phyloP scores from a whole-genome alignment of 257 asterid genomes.

The Forsythia suspensa region DNA sequence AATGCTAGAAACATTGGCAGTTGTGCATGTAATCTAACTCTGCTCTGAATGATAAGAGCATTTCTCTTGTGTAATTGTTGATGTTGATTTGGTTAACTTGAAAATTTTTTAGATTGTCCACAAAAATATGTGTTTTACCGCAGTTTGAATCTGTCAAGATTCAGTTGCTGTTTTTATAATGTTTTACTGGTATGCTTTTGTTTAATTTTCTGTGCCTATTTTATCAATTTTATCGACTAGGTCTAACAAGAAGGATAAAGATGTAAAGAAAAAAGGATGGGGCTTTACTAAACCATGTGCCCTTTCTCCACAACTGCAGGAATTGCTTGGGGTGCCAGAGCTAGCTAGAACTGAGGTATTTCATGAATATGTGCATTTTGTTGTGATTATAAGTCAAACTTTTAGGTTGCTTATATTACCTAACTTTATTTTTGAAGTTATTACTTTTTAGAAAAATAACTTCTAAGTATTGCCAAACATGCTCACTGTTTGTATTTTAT shows the following conservation, averaged over 20 bases:
- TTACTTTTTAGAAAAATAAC: not conserved
- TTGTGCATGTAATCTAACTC: not conserved
- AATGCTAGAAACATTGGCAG: not conserved
- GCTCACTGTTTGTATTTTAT: not conserved
- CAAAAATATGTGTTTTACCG: not conserved
- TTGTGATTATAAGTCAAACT: not conserved
- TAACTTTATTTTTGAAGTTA: not conserved
- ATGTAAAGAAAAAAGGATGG: constrained; percentile 31
- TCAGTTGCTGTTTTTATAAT: not conserved
- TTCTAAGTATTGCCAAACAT: not conserved
- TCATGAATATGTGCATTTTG: not conserved
- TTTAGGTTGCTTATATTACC: not conserved
- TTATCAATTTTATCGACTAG: constrained; percentile 16
- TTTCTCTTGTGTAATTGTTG: not conserved
- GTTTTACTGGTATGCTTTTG: not conserved
- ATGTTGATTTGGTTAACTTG: not conserved
- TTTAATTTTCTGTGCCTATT: not conserved
- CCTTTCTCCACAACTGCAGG: constrained; percentile 52
- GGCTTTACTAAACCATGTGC: constrained; percentile 47
- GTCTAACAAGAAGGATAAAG: constrained; percentile 21
- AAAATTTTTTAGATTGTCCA: not conserved
- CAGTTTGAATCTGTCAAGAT: not conserved
- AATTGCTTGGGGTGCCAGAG: constrained; percentile 43
- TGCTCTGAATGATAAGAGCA: not conserved
- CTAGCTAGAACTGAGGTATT: constrained; percentile 50